These are phyloP conservation scores for Didymella segeticola DNA, from an alignment of 2,329 filamentous ascomycete genomes.

Conservation along the genomic window DNA sequence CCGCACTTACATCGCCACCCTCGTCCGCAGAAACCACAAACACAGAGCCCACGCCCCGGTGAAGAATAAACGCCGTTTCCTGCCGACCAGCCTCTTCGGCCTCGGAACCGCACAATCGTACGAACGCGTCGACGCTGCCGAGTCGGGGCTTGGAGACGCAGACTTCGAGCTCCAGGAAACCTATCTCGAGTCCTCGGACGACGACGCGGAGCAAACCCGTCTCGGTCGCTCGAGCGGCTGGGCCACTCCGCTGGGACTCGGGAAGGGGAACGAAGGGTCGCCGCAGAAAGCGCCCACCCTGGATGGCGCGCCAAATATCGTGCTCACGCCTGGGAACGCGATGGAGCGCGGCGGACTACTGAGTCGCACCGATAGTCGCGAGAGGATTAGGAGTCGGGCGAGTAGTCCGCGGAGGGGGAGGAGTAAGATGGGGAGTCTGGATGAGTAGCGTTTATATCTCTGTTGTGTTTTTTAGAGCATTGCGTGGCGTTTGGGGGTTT, in stretches of 20 bases:
- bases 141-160: slow-evolving; percentile 75
- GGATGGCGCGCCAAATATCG: too few relatives aligned
- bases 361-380: slow-evolving; percentile 83
- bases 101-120: slow-evolving; percentile 60
- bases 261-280: too few relatives aligned
- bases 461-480: too few relatives aligned
- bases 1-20: slow-evolving; percentile 62
- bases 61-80: slow-evolving; percentile 47
- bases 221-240: slow-evolving; percentile 70
- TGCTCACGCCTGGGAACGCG: slow-evolving; percentile 34
- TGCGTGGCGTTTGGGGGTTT: neutral
- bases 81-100: slow-evolving; percentile 68
- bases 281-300: too few relatives aligned
- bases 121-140: slow-evolving; percentile 74
- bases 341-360: slow-evolving; percentile 73
- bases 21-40: slow-evolving; percentile 51
- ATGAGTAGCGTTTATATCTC: slow-evolving; percentile 15
- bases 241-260: slow-evolving; percentile 71
- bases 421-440: slow-evolving; percentile 25
- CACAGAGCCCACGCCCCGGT: slow-evolving; percentile 41
- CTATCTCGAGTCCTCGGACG: slow-evolving; percentile 58
- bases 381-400: slow-evolving; percentile 67
- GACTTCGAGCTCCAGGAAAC: slow-evolving; percentile 73
- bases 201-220: too few relatives aligned
- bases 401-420: slow-evolving; percentile 53